Evolutionary conservation across 2,329 filamentous ascomycete genomes (phyloP).

Genomic region (Dryadomyces quercivorus): DNA sequence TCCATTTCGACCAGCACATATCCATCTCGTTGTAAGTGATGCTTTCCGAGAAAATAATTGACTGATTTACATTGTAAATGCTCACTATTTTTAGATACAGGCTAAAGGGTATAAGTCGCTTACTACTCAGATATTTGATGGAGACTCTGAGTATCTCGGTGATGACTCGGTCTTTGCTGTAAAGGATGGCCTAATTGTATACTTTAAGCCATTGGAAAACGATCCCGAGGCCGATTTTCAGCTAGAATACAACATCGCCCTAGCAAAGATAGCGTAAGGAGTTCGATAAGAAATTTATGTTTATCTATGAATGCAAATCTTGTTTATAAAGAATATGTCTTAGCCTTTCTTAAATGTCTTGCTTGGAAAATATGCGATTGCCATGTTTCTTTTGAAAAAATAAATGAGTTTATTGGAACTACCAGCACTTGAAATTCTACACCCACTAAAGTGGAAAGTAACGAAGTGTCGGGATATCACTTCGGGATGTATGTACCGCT

Average conservation of each 20-base stretch:
- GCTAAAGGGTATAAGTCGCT: conserved; percentile 52
- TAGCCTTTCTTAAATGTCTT: too few species aligned
- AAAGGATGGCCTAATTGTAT: conserved; percentile 24
- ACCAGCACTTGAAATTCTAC: too few species aligned
- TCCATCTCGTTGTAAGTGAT: conserved; percentile 22
- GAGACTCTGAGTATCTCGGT: conserved; percentile 43
- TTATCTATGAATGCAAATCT: too few species aligned
- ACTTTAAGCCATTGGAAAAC: conserved; percentile 19
- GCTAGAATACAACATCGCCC: conserved; percentile 20
- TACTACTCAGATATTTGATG: conserved; percentile 59
- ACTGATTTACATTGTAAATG: neutral
- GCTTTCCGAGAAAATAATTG: too few species aligned
- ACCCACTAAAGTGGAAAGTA: too few species aligned
- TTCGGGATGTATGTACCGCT: too few species aligned
- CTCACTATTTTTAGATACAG: conserved; percentile 21
- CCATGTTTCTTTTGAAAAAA: too few species aligned
- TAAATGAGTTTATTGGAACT: too few species aligned
- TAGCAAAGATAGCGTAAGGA: neutral
- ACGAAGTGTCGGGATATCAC: too few species aligned
- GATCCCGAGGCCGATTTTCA: conserved; percentile 19
- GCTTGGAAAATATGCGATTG: too few species aligned
- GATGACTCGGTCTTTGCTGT: conserved; percentile 29
- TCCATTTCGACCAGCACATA: conserved; percentile 24
- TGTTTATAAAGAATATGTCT: too few species aligned
- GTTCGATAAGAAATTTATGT: too few species aligned